Base-by-base conservation (phyloP, 805 yeast species). In the Yamadazyma endophytica region DNA sequence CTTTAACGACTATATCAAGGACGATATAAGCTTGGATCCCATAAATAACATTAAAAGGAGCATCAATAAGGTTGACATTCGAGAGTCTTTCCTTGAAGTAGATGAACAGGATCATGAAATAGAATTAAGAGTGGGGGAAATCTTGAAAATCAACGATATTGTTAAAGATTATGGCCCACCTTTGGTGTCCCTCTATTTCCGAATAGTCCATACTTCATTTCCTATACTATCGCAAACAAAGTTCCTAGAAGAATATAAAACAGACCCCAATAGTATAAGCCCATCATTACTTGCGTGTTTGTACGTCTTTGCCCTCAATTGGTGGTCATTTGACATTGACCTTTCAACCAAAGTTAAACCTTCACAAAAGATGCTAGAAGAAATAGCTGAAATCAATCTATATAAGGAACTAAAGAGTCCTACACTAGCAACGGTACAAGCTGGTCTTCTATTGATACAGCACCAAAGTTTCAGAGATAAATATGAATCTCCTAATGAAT, bases 201-300 rank as follows among this genome's bases (percentile, higher is more conserved):
- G 88, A 41, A 74, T 84, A 14, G 79, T 89, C 21, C 97, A 90
- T 49, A 96, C 96, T 0, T 78, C 85, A 5, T 86, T 85, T 56
- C 97, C 97, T 0, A 80, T 90, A 9, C 58, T 90, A 31, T 96
- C 88, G 56, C 89, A 88, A 49, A 76, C 79, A 45, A 95, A 88
- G 4, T 90, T 90, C 47, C 51, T 89, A 37, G 96, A 90, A 47
- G 88, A 88, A 52, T 89, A 88, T 53, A 64, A 87, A 2, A 65
- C 96, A 32, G 85, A 96, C 1, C 89, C 85, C 50, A 72, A 94
- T 25, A 96, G 88, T 54, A 77, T 89, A 46, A 77, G 90, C 32
- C 94, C 97, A 0, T 92, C 96, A 0, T 58, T 90, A 29, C 61
- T 90, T 25, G 96, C 96, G 0, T 84, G 95, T 0, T 94, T 90